Conservation (phyloP, 2,329 filamentous ascomycete species). For the Cladophialophora carrionii region DNA sequence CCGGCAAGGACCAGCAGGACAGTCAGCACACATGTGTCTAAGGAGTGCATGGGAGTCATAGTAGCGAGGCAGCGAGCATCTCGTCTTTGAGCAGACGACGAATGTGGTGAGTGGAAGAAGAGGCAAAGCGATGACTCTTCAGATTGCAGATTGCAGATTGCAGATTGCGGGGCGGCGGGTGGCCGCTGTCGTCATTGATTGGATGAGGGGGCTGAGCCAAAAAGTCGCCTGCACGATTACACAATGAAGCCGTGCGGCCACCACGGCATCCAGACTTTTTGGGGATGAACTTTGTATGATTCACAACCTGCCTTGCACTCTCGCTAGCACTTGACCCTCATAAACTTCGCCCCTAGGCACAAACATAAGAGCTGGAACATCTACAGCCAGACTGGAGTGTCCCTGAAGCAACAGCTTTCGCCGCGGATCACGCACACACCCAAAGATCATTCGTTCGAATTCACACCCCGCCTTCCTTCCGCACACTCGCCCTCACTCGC, state of each 20-base stretch:
- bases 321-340: not conserved
- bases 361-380: not conserved
- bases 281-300: not conserved
- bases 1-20: too few relatives aligned
- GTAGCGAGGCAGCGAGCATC: not conserved
- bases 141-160: too few relatives aligned
- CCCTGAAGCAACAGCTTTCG: not conserved
- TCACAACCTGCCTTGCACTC: not conserved
- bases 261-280: not conserved
- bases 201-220: conserved; percentile 1
- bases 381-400: not conserved
- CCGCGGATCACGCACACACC: not conserved
- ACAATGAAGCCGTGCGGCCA: not conserved
- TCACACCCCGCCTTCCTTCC: not conserved
- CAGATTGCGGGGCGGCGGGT: too few relatives aligned
- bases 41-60: not conserved
- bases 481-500: not conserved
- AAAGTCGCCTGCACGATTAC: conserved; percentile 11
- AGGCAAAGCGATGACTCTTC: conserved; percentile 14
- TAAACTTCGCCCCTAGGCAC: not conserved
- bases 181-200: conserved; percentile 4
- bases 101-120: conserved; percentile 13
- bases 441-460: not conserved
- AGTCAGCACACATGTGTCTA: not conserved
- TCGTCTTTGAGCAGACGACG: not conserved